Evolutionary conservation across 495 filamentous ascomycete species (phyloP).

Genomic region (Aspergillus hancockii): DNA sequence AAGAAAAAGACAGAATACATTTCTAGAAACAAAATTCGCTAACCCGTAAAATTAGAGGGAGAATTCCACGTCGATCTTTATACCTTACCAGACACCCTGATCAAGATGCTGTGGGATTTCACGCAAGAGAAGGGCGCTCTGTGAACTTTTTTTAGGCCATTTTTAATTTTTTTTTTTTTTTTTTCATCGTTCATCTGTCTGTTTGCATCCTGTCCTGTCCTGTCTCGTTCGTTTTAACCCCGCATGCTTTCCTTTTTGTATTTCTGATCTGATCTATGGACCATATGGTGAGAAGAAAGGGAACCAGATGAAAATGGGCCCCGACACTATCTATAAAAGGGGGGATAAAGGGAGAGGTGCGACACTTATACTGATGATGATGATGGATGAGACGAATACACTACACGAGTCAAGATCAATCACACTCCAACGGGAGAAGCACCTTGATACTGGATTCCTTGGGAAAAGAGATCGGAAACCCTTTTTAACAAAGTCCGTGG

Average conservation of each 20-base stretch:
- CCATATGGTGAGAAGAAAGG: not conserved
- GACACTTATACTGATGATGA: not conserved
- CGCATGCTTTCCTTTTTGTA: constrained; percentile 2
- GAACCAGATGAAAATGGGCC: not conserved
- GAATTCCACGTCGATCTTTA: constrained; percentile 99
- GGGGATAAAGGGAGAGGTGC: not conserved
- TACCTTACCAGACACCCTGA: constrained; percentile 76
- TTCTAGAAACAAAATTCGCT: not conserved
- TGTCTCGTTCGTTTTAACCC: constrained; percentile 2
- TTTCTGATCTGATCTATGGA: constrained; percentile 3
- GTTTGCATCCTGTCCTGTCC: not conserved
- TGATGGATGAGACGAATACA: constrained; percentile 5
- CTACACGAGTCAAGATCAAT: not conserved
- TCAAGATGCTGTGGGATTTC: constrained; percentile 95
- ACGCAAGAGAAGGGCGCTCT: constrained; percentile 49
- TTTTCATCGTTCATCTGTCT: not conserved
- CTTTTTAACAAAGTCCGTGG: not conserved
- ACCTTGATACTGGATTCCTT: constrained; percentile 3
- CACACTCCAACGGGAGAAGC: not conserved
- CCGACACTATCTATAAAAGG: not conserved
- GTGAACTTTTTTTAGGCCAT: constrained; percentile 17
- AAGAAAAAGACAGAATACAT: no score
- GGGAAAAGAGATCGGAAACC: not conserved
- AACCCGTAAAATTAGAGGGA: constrained; percentile 61
- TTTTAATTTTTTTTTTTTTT: not conserved